Base-by-base conservation (phyloP, 2,329 filamentous ascomycete genomes). In the Arthrobotrys iridis region DNA sequence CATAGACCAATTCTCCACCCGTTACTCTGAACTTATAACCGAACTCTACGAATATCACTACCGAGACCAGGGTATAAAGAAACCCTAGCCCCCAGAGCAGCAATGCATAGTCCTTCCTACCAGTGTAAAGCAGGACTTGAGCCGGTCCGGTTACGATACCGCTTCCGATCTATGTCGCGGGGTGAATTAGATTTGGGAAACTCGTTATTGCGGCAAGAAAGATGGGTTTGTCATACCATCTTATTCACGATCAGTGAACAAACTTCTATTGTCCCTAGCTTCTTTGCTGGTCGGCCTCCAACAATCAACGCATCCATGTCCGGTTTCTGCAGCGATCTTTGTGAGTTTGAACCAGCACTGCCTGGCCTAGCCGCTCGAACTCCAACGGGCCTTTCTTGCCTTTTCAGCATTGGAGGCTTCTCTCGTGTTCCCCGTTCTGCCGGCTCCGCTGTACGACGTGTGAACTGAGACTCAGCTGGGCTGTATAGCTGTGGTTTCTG, bases 11-110 rank as follows among this genome's bases (percentile, higher is more conserved):
- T 80, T 84, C 77, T 75, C 79, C 85, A 80, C 81, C 85, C 79
- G 80, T 79, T 13, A 79, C 79, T 2, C 84, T 85, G 46, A 86
- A 82, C 2, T 84, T 84, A 58, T 83, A 85, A 37, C 85, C 85
- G 79, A 84, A 85, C 81, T 86, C 85, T 30, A 86, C 79, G 64
- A 85, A 86, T 30, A 83, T 81, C 18, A 82, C 58, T 7, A 71
- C 58, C 10, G 66, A 71, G 8, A 71, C 66, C n/a, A 71, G 48
- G 26, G 66, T 71, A 35, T 71, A 71, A 0, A 71, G 22, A n/a
- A 71, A 71, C 8, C 66, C 66, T 24, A 71, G 24, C 0, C 66
- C 66, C 66, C 66, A 71, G 4, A 71, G 58, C 2, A 71, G 41
- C 28, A 71, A 35, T 0, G 66, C 66, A 50, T 71, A 64, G 18